phyloP scores from a whole-genome alignment of 78 protist species.

The Guillardia theta region DNA sequence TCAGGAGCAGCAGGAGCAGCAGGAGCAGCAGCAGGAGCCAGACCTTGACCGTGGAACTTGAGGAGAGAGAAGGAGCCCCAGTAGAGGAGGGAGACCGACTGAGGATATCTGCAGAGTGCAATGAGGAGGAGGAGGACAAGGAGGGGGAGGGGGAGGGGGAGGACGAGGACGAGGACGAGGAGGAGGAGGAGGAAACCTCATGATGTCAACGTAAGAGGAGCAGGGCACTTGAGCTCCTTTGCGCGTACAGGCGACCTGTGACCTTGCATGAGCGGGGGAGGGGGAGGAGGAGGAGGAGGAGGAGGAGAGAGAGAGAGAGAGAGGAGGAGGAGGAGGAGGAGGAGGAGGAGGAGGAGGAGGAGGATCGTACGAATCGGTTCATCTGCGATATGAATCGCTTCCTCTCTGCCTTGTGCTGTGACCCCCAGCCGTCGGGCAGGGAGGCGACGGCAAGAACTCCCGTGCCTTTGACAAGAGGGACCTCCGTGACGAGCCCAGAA shows the following conservation, averaged over 20 bases:
- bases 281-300: not conserved
- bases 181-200: no score
- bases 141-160: no score
- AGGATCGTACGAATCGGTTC: not conserved
- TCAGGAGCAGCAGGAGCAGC: no score
- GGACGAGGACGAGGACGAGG: no score
- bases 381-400: no score
- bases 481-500: not conserved
- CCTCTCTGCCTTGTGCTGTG: no score
- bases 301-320: not conserved
- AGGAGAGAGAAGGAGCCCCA: slow-evolving; percentile 8
- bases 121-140: no score
- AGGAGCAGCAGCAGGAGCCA: not conserved
- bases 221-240: not conserved
- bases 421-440: no score
- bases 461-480: not conserved
- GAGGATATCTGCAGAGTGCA: no score
- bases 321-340: not conserved
- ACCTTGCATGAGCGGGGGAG: not conserved
- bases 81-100: not conserved
- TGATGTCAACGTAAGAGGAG: not conserved
- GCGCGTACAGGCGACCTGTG: not conserved
- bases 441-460: no score
- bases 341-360: not conserved
- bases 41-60: not conserved